Evolutionary conservation across 768 basidiomycete genomes (phyloP).

Genomic region (Coprinellus micaceus): DNA sequence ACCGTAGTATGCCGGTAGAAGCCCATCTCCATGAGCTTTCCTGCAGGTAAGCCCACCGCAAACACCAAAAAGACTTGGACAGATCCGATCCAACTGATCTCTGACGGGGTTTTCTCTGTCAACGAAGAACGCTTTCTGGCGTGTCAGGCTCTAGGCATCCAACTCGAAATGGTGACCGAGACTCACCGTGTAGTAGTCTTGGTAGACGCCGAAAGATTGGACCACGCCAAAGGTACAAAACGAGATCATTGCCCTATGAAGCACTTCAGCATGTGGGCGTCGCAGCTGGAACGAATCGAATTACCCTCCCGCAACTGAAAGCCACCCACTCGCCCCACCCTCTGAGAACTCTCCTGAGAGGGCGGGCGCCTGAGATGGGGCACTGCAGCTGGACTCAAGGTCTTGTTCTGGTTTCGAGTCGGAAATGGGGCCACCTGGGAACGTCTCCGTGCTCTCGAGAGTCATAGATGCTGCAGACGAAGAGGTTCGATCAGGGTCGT

Average conservation of each 20-base stretch:
- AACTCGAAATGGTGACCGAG: not conserved
- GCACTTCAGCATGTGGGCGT: not conserved
- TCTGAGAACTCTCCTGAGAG: constrained; percentile 33
- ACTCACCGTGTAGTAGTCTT: constrained; percentile 47
- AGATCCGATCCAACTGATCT: constrained; percentile 50
- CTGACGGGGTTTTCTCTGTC: constrained; percentile 35
- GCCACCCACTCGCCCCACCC: constrained; percentile 43
- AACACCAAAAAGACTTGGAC: constrained; percentile 49
- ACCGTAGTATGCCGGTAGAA: constrained; percentile 44
- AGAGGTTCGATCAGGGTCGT: not conserved
- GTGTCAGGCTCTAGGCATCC: not conserved
- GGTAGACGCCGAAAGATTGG: constrained; percentile 49
- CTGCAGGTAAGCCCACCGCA: constrained; percentile 40
- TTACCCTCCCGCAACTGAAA: constrained; percentile 45
- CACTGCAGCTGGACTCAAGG: not conserved
- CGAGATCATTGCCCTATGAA: constrained; percentile 35
- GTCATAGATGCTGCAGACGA: not conserved
- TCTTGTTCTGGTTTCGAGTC: not conserved
- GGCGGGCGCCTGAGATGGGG: not conserved
- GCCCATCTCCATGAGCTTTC: constrained; percentile 45
- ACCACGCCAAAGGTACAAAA: constrained; percentile 50
- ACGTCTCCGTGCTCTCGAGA: not conserved
- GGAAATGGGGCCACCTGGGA: not conserved
- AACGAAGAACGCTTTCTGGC: constrained; percentile 31
- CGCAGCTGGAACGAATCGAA: constrained; percentile 13